Evolutionary conservation across 768 basidiomycete species (phyloP).

Genomic region (Glaciozyma antarctica): DNA sequence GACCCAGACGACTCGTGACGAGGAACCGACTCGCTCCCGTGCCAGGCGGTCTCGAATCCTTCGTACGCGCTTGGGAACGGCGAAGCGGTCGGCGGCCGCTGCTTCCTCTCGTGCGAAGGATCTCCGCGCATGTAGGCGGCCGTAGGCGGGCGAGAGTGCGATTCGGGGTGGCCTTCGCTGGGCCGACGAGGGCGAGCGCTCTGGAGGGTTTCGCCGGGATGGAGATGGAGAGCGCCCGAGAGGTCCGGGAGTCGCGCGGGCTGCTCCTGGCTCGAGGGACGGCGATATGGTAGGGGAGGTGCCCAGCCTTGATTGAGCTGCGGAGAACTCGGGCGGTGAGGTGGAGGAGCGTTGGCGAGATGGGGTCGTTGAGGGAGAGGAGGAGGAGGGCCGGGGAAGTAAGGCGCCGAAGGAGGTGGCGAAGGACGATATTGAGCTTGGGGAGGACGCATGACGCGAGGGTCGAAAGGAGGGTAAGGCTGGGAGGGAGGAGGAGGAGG

Average conservation of each 20-base stretch:
- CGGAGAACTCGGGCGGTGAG: not conserved
- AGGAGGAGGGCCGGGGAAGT: not conserved
- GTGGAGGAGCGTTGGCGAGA: not conserved
- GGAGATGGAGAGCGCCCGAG: not conserved
- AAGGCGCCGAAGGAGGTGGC: not conserved
- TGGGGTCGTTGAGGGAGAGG: not conserved
- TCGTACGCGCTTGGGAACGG: too few relatives aligned
- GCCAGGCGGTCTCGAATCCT: too few relatives aligned
- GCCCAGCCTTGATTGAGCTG: not conserved
- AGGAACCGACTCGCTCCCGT: not conserved
- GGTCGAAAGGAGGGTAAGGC: not conserved
- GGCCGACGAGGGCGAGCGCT: not conserved
- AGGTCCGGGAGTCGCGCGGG: not conserved
- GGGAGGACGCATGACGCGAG: not conserved
- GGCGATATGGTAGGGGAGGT: not conserved
- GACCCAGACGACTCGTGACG: not conserved
- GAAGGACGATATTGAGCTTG: not conserved
- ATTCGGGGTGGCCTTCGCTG: not conserved
- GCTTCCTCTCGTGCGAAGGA: not conserved
- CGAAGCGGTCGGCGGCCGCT: too few relatives aligned
- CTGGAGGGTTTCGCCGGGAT: constrained; percentile 6
- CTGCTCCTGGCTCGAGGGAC: not conserved
- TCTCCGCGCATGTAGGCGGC: not conserved
- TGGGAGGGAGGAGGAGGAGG: not conserved
- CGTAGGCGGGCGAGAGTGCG: not conserved